Conservation (phyloP, 2,329 filamentous ascomycete species). For the Paramyrothecium sp. region DNA sequence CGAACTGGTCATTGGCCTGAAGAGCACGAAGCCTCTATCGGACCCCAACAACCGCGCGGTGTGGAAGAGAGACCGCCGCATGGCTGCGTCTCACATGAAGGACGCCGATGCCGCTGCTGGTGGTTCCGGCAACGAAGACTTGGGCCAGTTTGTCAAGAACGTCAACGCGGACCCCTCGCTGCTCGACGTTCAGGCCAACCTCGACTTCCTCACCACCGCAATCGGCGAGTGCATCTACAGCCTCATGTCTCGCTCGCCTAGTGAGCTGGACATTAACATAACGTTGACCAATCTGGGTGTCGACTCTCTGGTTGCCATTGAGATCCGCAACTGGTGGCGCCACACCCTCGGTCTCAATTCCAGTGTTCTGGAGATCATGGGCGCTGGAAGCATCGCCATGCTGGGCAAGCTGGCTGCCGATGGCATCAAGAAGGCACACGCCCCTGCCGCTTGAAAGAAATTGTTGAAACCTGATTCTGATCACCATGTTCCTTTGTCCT, state of each 20-base stretch:
- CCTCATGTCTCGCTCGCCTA: constrained; percentile 7
- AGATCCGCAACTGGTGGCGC: constrained; percentile 16
- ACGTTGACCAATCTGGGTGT: constrained; percentile 8
- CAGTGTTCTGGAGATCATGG: constrained; percentile 10
- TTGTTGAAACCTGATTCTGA: neutral
- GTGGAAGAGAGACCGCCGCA: constrained; percentile 11
- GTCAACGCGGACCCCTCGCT: constrained; percentile 3
- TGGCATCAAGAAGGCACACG: neutral
- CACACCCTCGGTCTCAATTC: constrained; percentile 8
- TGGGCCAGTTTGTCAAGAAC: constrained; percentile 9
- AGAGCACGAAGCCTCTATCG: constrained; percentile 6
- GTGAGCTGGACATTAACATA: constrained; percentile 8
- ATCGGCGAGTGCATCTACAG: constrained; percentile 9
- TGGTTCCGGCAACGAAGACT: constrained; percentile 4
- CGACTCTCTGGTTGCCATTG: constrained; percentile 14
- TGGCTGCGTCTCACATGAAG: constrained; percentile 3
- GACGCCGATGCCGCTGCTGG: neutral
- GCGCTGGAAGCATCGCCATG: constrained; percentile 5
- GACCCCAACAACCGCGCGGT: constrained; percentile 7
- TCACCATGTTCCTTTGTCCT: neutral
- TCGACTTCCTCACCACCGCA: constrained; percentile 3
- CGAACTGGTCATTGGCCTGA: constrained; percentile 9
- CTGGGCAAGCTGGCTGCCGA: constrained; percentile 3
- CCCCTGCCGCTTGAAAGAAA: neutral
- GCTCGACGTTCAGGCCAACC: constrained; percentile 2